A percentile compares a stretch with the other conserved stretches of the same genome.
Evolutionary conservation across 352 stramenopile species (phyloP).

Genomic region (Aphanomyces cochlioides): DNA sequence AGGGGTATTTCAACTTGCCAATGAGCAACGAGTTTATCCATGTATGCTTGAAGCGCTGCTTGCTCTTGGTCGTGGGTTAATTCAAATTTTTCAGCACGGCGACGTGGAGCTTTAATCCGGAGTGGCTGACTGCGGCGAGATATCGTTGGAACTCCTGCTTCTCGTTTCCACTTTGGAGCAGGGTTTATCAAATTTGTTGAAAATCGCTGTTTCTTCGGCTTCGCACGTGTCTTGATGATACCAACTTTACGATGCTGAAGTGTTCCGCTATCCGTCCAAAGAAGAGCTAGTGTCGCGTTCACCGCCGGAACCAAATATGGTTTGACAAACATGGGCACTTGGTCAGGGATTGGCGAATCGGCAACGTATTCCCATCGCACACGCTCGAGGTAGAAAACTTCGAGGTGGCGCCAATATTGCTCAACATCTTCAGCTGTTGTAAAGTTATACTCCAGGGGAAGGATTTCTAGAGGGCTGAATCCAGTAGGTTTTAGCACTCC

Average conservation of each 20-base stretch:
- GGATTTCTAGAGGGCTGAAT: neutral
- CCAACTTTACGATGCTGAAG: neutral
- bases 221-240: conserved; percentile 12
- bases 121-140: neutral
- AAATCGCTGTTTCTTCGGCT: conserved; percentile 13
- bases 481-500: neutral
- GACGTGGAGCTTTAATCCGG: conserved; percentile 1
- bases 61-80: conserved; percentile 39
- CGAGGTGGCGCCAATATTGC: neutral
- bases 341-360: conserved; percentile 1
- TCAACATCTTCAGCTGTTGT: neutral
- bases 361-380: conserved; percentile 6
- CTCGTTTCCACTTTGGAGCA: neutral
- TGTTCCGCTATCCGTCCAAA: conserved; percentile 13
- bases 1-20: conserved; percentile 79
- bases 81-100: neutral
- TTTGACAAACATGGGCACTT: conserved; percentile 12
- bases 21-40: conserved; percentile 62
- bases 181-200: conserved; percentile 9
- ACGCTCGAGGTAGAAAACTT: conserved; percentile 7
- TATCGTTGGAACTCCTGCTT: neutral
- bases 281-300: conserved; percentile 5
- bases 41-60: conserved; percentile 57
- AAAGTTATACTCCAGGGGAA: conserved; percentile 1
- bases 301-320: conserved; percentile 10